These are phyloP conservation scores for Parsonsia alboflavescens DNA, from an alignment of 257 asterid genomes.

Conservation along the genomic window DNA sequence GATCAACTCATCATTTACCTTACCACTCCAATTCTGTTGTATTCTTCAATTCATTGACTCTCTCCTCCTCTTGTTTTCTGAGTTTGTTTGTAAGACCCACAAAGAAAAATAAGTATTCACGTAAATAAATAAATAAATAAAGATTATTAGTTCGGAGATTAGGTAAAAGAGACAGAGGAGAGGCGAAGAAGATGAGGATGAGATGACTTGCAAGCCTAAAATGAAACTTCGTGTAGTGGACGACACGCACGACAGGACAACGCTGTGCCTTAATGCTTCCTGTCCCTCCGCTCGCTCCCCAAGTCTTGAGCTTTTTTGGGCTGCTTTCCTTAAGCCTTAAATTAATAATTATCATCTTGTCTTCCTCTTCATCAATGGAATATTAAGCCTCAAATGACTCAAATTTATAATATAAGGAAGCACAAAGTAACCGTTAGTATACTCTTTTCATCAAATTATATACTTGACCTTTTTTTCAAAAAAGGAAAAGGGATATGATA, in stretches of 20 bases:
- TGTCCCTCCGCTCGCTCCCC: neutral
- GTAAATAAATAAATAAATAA: neutral
- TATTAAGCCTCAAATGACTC: neutral
- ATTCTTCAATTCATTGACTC: neutral
- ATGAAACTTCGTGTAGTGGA: conserved; percentile 11
- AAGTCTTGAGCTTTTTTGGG: neutral
- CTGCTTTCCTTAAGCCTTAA: neutral
- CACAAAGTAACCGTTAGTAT: neutral
- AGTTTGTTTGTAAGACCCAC: no score
- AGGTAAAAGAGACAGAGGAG: neutral
- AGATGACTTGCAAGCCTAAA: neutral
- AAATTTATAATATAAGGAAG: neutral
- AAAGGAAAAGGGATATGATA: no score
- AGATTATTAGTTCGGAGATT: neutral
- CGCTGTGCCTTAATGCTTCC: neutral
- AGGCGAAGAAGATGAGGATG: neutral
- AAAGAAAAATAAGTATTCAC: neutral
- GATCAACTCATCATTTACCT: neutral
- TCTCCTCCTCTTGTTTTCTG: neutral
- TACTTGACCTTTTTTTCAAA: no score
- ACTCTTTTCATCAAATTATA: no score
- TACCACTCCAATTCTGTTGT: neutral
- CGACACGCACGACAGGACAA: conserved; percentile 9
- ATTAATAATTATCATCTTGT: no score
- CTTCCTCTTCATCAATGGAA: no score